Base-by-base conservation (phyloP, 371 early-diverging fungal species). In the Encephalitozoon intestinalis region DNA sequence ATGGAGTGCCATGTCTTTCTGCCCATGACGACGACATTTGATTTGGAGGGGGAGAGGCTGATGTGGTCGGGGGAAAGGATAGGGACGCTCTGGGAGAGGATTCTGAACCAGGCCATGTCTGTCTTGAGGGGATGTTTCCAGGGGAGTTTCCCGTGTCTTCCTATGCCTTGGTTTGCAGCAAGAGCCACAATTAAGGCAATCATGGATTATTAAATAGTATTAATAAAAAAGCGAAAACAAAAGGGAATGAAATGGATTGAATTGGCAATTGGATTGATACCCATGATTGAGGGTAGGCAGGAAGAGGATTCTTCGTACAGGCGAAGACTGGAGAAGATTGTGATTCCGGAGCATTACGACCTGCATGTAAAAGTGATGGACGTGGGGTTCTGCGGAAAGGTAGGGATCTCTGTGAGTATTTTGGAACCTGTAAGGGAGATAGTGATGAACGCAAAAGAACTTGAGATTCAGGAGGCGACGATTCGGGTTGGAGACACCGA, bases 311-410 rank as follows among this genome's bases (percentile, higher is more conserved):
- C 5, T 2, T 46, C 12, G 49, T 1, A 18, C 18, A 1, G 21
- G 7, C n/a, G 11, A 18, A 46, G 18, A 7, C 63, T 72, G 31
- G 18, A n/a, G 4, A 53, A 34, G 30, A 18, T 23, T 53, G 49
- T 63, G 15, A 37, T 72, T 18, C 72, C 72, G 0, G 4, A 11
- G 25, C 63, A 72, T 18, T 72, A 72, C 23, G 64, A 72, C 21
- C 31, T 72, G 41, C 11, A 44, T 12, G 49, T 72, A 37, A 44
- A 39, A 15, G 21, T 72, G 6, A 34, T 34, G 44, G 53, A 52
- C 8, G 64, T 44, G 5, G 21, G 31, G 25, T 72, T 72, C 49
- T 39, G 63, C 28, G 72, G 72, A 12, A 8, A 0, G 4, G 53
- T 53, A 0, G 41, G 23, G 23, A 63, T 63, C 21, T 11, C 8